A percentile compares a stretch with the other conserved stretches of the same genome.
These are phyloP conservation scores for Magnaporthales sp. DNA, from an alignment of 2,329 filamentous ascomycete genomes.

Conservation along the genomic window DNA sequence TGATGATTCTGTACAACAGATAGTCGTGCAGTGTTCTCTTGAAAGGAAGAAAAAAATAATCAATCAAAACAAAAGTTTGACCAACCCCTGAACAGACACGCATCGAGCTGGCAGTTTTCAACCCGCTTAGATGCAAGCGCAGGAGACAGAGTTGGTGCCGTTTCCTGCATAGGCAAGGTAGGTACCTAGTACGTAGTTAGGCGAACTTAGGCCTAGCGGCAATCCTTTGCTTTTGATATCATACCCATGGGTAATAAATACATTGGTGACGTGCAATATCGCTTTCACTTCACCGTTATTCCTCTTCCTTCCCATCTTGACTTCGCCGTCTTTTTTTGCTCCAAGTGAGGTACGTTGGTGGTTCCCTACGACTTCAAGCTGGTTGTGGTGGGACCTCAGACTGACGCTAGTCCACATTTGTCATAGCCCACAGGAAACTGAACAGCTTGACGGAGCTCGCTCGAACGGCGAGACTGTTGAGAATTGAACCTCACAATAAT, in stretches of 20 bases:
- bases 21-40: background rate
- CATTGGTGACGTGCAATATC: background rate
- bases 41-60: background rate
- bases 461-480: background rate
- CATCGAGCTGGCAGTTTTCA: background rate
- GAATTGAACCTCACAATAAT: background rate
- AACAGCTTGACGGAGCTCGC: background rate
- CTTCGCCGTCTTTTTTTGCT: background rate
- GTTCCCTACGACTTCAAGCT: no score
- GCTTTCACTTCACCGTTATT: background rate
- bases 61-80: background rate
- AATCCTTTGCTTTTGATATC: background rate
- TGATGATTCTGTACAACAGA: background rate
- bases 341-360: background rate
- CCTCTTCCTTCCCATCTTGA: background rate
- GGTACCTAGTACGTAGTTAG: background rate
- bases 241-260: no score
- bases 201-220: background rate
- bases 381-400: background rate
- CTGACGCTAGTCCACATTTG: background rate
- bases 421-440: background rate
- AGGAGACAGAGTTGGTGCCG: background rate
- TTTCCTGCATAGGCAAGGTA: no score
- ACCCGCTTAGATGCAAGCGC: background rate
- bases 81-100: background rate